Evolutionary conservation across 2,329 filamentous ascomycete species (phyloP).

Genomic region (Grosmannia clavigera): DNA sequence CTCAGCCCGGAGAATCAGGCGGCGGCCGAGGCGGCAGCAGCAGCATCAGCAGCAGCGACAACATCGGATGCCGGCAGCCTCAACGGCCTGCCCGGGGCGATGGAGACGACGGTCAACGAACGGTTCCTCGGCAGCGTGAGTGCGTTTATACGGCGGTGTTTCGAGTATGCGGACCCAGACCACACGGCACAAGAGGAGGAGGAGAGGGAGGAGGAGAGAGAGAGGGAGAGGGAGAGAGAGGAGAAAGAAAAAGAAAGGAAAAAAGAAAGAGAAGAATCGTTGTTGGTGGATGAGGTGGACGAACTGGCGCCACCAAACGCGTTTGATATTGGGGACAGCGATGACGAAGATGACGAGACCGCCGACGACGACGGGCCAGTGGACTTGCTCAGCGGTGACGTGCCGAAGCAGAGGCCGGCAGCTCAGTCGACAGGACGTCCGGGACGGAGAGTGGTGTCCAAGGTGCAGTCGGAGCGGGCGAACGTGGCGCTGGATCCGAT

Average conservation of each 20-base stretch:
- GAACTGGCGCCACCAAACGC: conserved; percentile 29
- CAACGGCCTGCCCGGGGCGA: conserved; percentile 22
- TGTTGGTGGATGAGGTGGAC: conserved; percentile 15
- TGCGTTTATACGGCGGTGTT: conserved; percentile 89
- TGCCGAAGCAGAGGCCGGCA: background rate
- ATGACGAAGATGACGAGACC: conserved; percentile 32
- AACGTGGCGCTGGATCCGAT: conserved; percentile 87
- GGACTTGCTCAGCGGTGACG: background rate
- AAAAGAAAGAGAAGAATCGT: too few relatives aligned
- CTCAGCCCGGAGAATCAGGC: conserved; percentile 53
- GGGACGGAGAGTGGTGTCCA: conserved; percentile 29
- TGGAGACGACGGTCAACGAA: conserved; percentile 61
- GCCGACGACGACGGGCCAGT: conserved; percentile 19
- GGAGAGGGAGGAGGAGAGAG: background rate
- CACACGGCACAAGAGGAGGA: conserved; percentile 39
- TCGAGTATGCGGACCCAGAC: conserved; percentile 95
- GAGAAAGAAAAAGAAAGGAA: background rate
- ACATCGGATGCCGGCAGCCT: background rate
- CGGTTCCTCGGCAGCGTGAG: conserved; percentile 86
- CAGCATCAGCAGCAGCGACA: background rate
- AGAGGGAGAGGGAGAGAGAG: background rate
- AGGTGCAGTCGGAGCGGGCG: conserved; percentile 57
- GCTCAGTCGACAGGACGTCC: background rate
- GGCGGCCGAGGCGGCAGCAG: conserved; percentile 23
- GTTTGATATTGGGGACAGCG: conserved; percentile 67